Conservation (phyloP, 2,329 filamentous ascomycete genomes). For the Diaporthe citrichinensis region DNA sequence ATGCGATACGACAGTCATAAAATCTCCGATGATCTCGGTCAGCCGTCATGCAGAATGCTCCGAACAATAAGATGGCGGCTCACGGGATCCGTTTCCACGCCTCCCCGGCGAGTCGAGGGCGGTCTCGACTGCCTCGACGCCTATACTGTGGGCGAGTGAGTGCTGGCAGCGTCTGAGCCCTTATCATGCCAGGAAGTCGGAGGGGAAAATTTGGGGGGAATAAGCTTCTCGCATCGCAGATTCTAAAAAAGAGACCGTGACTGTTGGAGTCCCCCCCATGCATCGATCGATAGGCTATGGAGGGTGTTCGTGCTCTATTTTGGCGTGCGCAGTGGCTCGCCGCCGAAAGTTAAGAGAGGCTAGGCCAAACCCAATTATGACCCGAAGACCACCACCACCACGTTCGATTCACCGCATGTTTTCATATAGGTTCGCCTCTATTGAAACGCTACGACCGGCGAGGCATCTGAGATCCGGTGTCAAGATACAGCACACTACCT, state of each 20-base stretch:
- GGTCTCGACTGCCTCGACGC: not conserved
- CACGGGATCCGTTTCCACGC: not conserved
- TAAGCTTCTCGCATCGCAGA: conserved; percentile 12
- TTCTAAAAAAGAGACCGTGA: not conserved
- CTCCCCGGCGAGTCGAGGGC: not conserved
- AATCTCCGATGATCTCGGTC: conserved; percentile 24
- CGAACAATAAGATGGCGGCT: conserved; percentile 7
- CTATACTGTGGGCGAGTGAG: not conserved
- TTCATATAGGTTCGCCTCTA: conserved; percentile 12
- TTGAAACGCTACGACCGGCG: conserved; percentile 21
- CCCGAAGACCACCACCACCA: conserved; percentile 2
- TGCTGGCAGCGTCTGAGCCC: not conserved
- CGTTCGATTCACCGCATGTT: conserved; percentile 9
- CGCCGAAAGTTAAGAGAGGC: conserved; percentile 22
- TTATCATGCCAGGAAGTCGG: not conserved
- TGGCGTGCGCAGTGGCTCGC: not conserved
- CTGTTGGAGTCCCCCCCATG: not conserved
- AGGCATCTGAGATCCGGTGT: conserved; percentile 17
- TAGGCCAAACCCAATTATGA: conserved; percentile 10
- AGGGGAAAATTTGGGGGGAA: not conserved
- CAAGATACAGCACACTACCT: not conserved
- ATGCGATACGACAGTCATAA: conserved; percentile 25
- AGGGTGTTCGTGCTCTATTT: conserved; percentile 8
- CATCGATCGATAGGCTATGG: conserved; percentile 1
- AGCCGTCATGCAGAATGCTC: conserved; percentile 8